These are phyloP conservation scores for Phytophthora syringae DNA, from an alignment of 352 stramenopile species.

Conservation along the genomic window DNA sequence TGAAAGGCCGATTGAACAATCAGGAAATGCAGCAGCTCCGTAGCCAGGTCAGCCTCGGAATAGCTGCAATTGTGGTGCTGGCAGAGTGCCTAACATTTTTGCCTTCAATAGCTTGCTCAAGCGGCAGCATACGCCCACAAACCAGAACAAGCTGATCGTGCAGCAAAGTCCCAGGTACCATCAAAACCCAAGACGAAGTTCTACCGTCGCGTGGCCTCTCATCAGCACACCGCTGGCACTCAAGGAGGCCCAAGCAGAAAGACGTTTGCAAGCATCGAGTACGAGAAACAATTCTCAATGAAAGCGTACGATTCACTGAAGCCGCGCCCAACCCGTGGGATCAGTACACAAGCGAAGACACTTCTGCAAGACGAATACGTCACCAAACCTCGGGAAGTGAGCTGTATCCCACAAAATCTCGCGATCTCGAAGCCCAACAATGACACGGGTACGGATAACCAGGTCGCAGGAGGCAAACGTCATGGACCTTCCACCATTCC, in stretches of 20 bases:
- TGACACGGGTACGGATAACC: conserved; percentile 12
- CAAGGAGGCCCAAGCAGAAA: conserved; percentile 46
- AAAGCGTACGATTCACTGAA: conserved; percentile 44
- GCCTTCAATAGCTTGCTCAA: conserved; percentile 47
- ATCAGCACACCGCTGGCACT: conserved; percentile 1
- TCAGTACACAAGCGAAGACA: conserved; percentile 52
- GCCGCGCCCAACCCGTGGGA: conserved; percentile 36
- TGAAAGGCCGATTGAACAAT: conserved; percentile 65
- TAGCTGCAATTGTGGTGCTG: not conserved
- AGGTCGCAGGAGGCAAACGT: conserved; percentile 49
- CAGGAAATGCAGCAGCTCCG: conserved; percentile 76
- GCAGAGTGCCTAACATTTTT: not conserved
- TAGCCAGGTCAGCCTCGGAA: conserved; percentile 41
- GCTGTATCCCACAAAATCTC: conserved; percentile 53
- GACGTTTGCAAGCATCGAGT: conserved; percentile 67
- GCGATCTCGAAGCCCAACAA: conserved; percentile 15
- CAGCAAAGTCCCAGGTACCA: conserved; percentile 14
- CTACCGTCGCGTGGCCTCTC: conserved; percentile 50
- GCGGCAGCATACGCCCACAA: conserved; percentile 66
- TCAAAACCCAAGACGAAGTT: conserved; percentile 65
- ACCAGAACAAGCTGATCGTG: conserved; percentile 25
- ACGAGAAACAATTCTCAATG: conserved; percentile 54
- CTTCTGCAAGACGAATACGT: conserved; percentile 77
- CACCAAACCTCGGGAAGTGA: conserved; percentile 62
- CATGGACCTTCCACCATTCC: conserved; percentile 48